Percentiles rank a stretch among this genome's conserved stretches.
phyloP scores from a whole-genome alignment of 2,329 filamentous ascomycete species.

The Incumbomyces lentus region DNA sequence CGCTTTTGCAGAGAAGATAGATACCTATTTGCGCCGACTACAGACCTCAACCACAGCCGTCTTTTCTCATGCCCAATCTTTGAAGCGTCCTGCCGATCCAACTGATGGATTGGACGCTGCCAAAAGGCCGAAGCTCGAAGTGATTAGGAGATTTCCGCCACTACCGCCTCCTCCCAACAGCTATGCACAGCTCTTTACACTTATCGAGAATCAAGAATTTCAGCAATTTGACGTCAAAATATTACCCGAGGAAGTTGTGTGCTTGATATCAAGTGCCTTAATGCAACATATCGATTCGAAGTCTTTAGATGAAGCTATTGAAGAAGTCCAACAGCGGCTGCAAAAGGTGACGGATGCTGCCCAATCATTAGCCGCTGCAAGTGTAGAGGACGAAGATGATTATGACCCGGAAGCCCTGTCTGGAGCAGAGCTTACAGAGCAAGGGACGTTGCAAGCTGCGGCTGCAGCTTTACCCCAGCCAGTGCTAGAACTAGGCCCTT shows the following conservation, averaged over 20 bases:
- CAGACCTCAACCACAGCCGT: slow-evolving; percentile 68
- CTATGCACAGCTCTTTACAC: slow-evolving; percentile 73
- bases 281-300: slow-evolving; percentile 60
- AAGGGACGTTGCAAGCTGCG: slow-evolving; percentile 23
- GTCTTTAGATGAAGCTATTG: slow-evolving; percentile 61
- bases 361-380: slow-evolving; percentile 38
- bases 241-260: slow-evolving; percentile 63
- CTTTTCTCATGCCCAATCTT: slow-evolving; percentile 58
- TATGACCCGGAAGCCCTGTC: slow-evolving; percentile 82
- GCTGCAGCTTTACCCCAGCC: slow-evolving; percentile 39
- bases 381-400: slow-evolving; percentile 76
- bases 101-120: slow-evolving; percentile 60
- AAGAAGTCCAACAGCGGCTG: slow-evolving; percentile 35
- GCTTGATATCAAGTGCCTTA: slow-evolving; percentile 71
- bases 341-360: slow-evolving; percentile 24
- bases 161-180: slow-evolving; percentile 66
- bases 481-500: slow-evolving; percentile 57
- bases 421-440: slow-evolving; percentile 62
- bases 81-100: slow-evolving; percentile 69
- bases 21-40: slow-evolving; percentile 75
- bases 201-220: slow-evolving; percentile 65
- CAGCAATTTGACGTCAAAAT: slow-evolving; percentile 73
- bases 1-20: slow-evolving; percentile 64
- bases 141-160: slow-evolving; percentile 50
- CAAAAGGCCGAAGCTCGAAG: slow-evolving; percentile 67